A percentile compares a stretch with the other conserved stretches of the same genome.
Conservation (phyloP, 2,329 filamentous ascomycete species). For the Cladophialophora chaetospira region DNA sequence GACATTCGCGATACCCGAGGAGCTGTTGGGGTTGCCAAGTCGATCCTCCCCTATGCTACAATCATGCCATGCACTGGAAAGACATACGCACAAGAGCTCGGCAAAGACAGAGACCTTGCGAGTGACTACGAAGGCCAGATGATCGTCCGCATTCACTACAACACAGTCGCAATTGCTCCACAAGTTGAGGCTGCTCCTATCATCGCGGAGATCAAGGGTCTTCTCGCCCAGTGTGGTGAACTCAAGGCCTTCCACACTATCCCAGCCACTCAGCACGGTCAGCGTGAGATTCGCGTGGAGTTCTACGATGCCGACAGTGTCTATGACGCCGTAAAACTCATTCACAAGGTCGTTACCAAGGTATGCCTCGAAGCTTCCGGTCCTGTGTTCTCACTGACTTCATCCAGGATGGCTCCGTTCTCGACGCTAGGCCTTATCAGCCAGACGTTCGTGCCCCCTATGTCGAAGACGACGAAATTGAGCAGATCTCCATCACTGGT, state of each 20-base stretch:
- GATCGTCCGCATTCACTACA: conserved; percentile 52
- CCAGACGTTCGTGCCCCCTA: conserved; percentile 18
- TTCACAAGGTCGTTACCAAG: conserved; percentile 36
- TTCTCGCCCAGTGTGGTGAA: conserved; percentile 42
- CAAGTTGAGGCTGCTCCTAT: conserved; percentile 28
- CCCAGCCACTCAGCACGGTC: conserved; percentile 35
- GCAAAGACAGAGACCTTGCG: conserved; percentile 30
- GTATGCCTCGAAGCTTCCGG: conserved; percentile 7
- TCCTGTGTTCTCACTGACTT: conserved; percentile 8
- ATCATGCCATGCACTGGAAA: conserved; percentile 49
- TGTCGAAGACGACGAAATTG: conserved; percentile 21
- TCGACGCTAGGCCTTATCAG: conserved; percentile 15
- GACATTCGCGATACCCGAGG: conserved; percentile 63
- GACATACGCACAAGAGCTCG: conserved; percentile 45
- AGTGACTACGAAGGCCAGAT: conserved; percentile 60
- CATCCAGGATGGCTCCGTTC: conserved; percentile 39
- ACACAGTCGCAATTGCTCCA: conserved; percentile 28
- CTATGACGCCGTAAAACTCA: conserved; percentile 39
- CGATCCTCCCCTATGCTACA: conserved; percentile 51
- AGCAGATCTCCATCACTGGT: conserved; percentile 41
- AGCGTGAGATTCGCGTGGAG: conserved; percentile 43
- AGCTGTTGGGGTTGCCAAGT: conserved; percentile 51
- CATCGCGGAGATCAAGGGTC: conserved; percentile 52
- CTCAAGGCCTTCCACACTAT: conserved; percentile 41
- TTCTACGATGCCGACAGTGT: conserved; percentile 44